Percentiles rank a stretch among this genome's conserved stretches.
Evolutionary conservation across 495 filamentous ascomycete genomes (phyloP).

Genomic region (Tuber magnatum): DNA sequence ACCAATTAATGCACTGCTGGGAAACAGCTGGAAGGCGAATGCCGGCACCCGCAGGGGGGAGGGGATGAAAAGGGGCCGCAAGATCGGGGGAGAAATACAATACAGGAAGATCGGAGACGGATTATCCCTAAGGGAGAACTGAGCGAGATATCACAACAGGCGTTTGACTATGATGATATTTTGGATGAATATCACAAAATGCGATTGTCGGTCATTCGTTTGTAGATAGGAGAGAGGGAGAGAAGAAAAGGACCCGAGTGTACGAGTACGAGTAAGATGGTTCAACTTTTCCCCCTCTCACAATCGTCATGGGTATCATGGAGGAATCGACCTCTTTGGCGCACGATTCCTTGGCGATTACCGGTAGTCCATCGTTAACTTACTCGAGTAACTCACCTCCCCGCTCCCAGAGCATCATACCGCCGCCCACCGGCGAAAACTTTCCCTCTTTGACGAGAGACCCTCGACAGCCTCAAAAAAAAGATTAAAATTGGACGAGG

Average conservation of each 20-base stretch:
- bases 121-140: not conserved
- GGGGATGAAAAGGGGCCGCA: not conserved
- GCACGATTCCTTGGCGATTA: not conserved
- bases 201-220: not conserved
- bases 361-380: not conserved
- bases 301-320: conserved; percentile 1
- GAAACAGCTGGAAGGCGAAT: not conserved
- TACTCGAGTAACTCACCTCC: not conserved
- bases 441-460: not conserved
- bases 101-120: not conserved
- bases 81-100: not conserved
- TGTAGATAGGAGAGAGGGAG: not conserved
- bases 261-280: not conserved
- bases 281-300: not conserved
- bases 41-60: not conserved
- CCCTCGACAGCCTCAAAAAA: not conserved
- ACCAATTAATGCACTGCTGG: not conserved
- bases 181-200: not conserved
- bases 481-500: not conserved
- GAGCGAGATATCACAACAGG: conserved; percentile 4
- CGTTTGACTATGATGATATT: not conserved
- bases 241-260: not conserved
- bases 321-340: not conserved
- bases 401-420: not conserved
- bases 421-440: not conserved